Base-by-base conservation (phyloP, 1,284 basidiomycete species). In the Cryptococcus deneoformans region DNA sequence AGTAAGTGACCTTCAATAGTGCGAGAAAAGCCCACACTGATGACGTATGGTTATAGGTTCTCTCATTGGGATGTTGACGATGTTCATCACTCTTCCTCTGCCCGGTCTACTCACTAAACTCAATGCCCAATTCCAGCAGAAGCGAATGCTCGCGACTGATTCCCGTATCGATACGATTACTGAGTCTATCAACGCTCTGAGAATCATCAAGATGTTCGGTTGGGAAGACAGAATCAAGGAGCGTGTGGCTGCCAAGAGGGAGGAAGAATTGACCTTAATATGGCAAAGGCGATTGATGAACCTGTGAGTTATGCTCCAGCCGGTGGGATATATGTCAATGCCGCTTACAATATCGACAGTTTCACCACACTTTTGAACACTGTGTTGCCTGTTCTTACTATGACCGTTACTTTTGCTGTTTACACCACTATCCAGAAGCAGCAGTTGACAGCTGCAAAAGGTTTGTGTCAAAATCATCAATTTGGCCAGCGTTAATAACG, bases 151-250 rank as follows among this genome's bases (percentile, higher is more conserved):
- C 14, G 72, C 73, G 76, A 82, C 82, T 0, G 83, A 84, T 64
- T 79, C 79, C 7, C 77, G 84, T 45, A 80, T 84, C 2, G 80
- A 83, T 61, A 68, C 73, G 2, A 76, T 84, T 47, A 81, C 82
- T 0, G 84, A 84, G 71, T 45, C 64, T 72, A 60, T 63, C 44
- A 54, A 54, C n/a, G 62, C 62, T 29, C 48, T 63, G 34, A 59
- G 85, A 34, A 85, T 86, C 80, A 78, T 86, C 73, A 87, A 88
- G 74, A 81, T 88, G 63, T 88, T 88, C 63, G 86, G 83, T 8
- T 86, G 85, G 85, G 85, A 86, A 66, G 73, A 75, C 16, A 81
- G 82, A 62, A 82, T 85, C 72, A 79, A 82, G 56, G 73, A 79
- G 24, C 78, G 80, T 51, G 77, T 86, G 43, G 75, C 79, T 12